Evolutionary conservation across 192 early-diverging fungal species (phyloP).

Genomic region (Entomortierella chlamydospora): DNA sequence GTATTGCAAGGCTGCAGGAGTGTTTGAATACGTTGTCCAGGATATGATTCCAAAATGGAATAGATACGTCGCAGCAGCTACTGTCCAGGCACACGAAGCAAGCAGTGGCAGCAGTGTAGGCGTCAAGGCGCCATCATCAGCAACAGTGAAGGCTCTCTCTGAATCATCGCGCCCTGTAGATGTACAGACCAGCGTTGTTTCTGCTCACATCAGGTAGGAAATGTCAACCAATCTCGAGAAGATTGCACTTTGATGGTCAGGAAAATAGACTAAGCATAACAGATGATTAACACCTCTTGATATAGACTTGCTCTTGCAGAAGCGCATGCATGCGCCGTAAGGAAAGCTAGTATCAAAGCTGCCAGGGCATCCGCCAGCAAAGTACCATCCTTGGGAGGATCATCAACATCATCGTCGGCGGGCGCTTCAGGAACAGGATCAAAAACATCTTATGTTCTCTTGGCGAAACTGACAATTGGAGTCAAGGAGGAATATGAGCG

Average conservation of each 20-base stretch:
- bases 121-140: not conserved
- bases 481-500: slow-evolving; percentile 69
- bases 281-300: not conserved
- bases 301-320: slow-evolving; percentile 66
- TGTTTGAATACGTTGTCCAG: slow-evolving; percentile 64
- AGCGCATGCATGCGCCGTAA: slow-evolving; percentile 64
- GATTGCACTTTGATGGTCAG: no score
- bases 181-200: slow-evolving; percentile 36
- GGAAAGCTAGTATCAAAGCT: slow-evolving; percentile 61
- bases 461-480: slow-evolving; percentile 67
- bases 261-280: no score
- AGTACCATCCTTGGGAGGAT: slow-evolving; percentile 1
- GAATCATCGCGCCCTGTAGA: slow-evolving; percentile 36
- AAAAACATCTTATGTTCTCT: slow-evolving; percentile 61
- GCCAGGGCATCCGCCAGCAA: slow-evolving; percentile 31
- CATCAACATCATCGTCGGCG: not conserved
- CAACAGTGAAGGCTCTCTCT: not conserved
- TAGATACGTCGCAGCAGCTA: slow-evolving; percentile 36
- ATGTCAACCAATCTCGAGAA: not conserved
- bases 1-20: slow-evolving; percentile 62
- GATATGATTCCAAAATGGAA: slow-evolving; percentile 60
- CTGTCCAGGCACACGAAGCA: slow-evolving; percentile 11
- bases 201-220: slow-evolving; percentile 42
- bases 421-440: slow-evolving; percentile 3
- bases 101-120: not conserved